Percentiles rank a stretch among this genome's conserved stretches.
These are phyloP conservation scores for Xylaria digitata DNA, from an alignment of 2,329 filamentous ascomycete genomes.

Conservation along the genomic window DNA sequence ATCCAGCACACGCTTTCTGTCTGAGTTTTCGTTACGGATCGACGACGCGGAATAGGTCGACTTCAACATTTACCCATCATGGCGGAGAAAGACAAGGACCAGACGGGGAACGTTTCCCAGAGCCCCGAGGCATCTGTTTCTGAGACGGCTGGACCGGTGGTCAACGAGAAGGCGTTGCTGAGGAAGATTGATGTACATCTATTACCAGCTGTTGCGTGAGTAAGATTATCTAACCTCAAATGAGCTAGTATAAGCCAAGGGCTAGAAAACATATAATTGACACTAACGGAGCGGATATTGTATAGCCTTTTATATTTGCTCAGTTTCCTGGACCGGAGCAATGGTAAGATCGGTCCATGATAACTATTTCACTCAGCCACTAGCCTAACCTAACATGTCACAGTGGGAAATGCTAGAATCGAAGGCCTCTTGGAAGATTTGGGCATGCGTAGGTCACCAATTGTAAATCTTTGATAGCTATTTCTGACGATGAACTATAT, in stretches of 20 bases:
- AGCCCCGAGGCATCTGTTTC: slow-evolving; percentile 38
- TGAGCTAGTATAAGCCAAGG: neutral
- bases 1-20: neutral
- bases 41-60: neutral
- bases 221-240: neutral
- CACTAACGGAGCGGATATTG: slow-evolving; percentile 7
- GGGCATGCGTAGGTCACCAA: slow-evolving; percentile 59
- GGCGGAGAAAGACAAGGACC: slow-evolving; percentile 37
- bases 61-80: slow-evolving; percentile 1
- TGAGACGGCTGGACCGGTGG: slow-evolving; percentile 37
- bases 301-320: slow-evolving; percentile 62
- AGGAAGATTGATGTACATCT: slow-evolving; percentile 66
- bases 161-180: slow-evolving; percentile 68
- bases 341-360: slow-evolving; percentile 55
- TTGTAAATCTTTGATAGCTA: neutral
- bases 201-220: slow-evolving; percentile 62
- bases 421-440: slow-evolving; percentile 65
- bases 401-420: slow-evolving; percentile 69
- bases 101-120: slow-evolving; percentile 24
- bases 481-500: slow-evolving; percentile 7
- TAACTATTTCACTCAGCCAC: slow-evolving; percentile 48
- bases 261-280: neutral
- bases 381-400: neutral
- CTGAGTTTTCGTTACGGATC: neutral
- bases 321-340: slow-evolving; percentile 68